Base-by-base conservation (phyloP, 495 filamentous ascomycete species). In the Podospora anserina region DNA sequence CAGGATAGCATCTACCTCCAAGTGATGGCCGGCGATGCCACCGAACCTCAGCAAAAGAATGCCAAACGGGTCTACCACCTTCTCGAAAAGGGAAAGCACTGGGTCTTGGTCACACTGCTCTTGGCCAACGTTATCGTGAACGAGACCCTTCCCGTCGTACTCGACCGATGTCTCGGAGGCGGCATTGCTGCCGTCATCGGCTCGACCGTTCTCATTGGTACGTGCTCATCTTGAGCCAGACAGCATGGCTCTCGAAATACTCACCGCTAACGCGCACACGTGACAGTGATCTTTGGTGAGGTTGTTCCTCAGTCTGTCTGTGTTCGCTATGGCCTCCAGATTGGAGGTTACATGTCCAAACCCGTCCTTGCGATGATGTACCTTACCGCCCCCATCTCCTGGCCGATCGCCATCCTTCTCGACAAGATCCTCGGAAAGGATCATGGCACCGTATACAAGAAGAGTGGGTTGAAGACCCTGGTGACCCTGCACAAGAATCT, bases 71-170 rank as follows among this genome's bases (percentile, higher is more conserved):
- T 99, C 1, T 86, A 93, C 68, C 86, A 87, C 28, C 82, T 99
- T 18, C 78, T 99, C 59, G 88, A 94, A 67, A 88, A 86, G 60
- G 96, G 95, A 56, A 99, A 99, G 74, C 95, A 99, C 79, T 99
- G 95, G 95, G 95, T 99, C n/a, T 82, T 99, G 65, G 95, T 99
- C 39, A 99, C 95, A 15, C 82, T 99, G 34, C 86, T 99, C 4
- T 81, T 99, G 62, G 91, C 92, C 72, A 99, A 99, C 79, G 95
- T 98, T 74, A 97, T 99, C 73, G 97, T 96, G 63, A 99, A 99
- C 79, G 95, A 98, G 80, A 95, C 95, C 0, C 86, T 99, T 7
- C 95, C 95, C 27, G 96, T 99, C 63, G 91, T 98, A 23, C 86
- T 99, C 18, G 95, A 99, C 79, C 86, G 96, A 39, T 94, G 92